These are phyloP conservation scores for Coix lacrymajobi DNA, from an alignment of 176 grass and related monocot genomes.

Conservation along the genomic window DNA sequence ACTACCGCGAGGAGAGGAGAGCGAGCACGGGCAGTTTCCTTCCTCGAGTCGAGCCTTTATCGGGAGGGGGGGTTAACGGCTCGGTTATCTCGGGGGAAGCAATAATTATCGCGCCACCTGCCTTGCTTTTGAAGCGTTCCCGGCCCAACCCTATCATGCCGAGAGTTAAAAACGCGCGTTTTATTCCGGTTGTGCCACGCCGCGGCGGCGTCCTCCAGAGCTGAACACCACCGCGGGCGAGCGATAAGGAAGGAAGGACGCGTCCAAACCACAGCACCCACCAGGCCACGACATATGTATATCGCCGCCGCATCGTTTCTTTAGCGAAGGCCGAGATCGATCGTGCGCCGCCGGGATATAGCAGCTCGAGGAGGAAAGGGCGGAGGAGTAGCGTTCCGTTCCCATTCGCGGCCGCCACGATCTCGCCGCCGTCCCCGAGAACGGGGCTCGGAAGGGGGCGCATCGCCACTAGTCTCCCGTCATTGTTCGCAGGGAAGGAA, in stretches of 20 bases:
- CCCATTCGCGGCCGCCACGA: neutral
- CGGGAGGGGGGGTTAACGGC: slow-evolving; percentile 1
- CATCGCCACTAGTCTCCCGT: neutral
- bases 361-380: neutral
- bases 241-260: neutral
- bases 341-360: neutral
- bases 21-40: neutral
- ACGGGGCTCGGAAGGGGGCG: neutral
- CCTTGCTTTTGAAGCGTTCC: slow-evolving; percentile 17
- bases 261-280: neutral
- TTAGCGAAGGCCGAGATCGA: neutral
- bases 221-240: neutral
- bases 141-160: neutral
- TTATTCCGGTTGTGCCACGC: slow-evolving; percentile 16
- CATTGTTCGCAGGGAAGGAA: slow-evolving; percentile 1
- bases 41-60: neutral
- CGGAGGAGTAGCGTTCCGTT: neutral
- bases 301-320: neutral
- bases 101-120: neutral
- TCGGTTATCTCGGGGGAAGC: neutral
- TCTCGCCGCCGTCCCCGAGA: slow-evolving; percentile 7
- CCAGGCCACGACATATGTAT: neutral
- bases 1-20: too few relatives aligned
- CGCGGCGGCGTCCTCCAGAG: neutral
- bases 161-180: slow-evolving; percentile 8